These are phyloP conservation scores for Trichoderma asperelloides DNA, from an alignment of 495 filamentous ascomycete genomes.

Conservation along the genomic window DNA sequence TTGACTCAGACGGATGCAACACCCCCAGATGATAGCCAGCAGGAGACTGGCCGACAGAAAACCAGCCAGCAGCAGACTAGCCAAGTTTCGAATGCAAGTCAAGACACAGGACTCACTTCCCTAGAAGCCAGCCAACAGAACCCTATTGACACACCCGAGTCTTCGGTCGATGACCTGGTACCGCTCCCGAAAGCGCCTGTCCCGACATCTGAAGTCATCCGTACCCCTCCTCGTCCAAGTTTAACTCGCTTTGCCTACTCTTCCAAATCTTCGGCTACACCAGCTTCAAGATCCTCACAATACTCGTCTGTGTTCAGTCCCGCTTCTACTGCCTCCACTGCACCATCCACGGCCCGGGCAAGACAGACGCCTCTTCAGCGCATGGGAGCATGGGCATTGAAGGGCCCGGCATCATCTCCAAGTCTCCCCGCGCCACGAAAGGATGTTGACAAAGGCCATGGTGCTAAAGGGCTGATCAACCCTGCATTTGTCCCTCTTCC, in stretches of 20 bases:
- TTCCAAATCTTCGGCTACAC: slow-evolving; percentile 24
- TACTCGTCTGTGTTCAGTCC: slow-evolving; percentile 15
- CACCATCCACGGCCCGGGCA: slow-evolving; percentile 20
- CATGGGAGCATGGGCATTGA: slow-evolving; percentile 35
- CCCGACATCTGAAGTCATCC: not conserved
- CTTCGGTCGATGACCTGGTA: not conserved
- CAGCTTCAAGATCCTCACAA: slow-evolving; percentile 27
- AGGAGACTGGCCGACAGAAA: not conserved
- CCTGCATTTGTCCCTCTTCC: slow-evolving; percentile 35
- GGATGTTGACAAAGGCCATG: slow-evolving; percentile 27
- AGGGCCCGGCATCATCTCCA: slow-evolving; percentile 12
- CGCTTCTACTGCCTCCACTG: slow-evolving; percentile 12
- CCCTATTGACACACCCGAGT: not conserved
- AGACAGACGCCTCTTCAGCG: slow-evolving; percentile 37
- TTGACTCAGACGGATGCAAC: not conserved
- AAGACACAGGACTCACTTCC: not conserved
- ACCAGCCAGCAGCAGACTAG: not conserved
- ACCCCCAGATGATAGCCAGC: not conserved
- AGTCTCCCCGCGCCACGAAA: slow-evolving; percentile 31
- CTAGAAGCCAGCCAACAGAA: not conserved
- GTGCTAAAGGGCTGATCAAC: slow-evolving; percentile 23
- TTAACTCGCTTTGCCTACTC: slow-evolving; percentile 17
- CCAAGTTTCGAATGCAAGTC: not conserved
- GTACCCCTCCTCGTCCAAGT: slow-evolving; percentile 16
- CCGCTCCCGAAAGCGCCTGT: not conserved